Evolutionary conservation across 2,329 filamentous ascomycete species (phyloP).

Genomic region (Aspergillus ochraceus): DNA sequence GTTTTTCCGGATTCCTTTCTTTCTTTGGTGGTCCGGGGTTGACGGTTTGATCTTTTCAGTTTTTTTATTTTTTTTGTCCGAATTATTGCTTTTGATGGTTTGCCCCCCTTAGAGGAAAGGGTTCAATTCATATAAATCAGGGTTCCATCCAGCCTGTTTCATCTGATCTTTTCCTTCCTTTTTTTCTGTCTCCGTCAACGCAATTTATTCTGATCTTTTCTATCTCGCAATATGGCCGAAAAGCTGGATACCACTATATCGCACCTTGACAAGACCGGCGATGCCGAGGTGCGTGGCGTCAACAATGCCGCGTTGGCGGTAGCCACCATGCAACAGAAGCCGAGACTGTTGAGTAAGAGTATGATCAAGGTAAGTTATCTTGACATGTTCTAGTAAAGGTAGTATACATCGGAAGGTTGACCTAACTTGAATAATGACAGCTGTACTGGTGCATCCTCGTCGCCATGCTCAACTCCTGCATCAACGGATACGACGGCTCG

Average conservation of each 20-base stretch:
- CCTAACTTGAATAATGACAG: conserved; percentile 18
- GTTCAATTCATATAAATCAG: neutral
- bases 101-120: no score
- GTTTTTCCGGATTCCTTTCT: neutral
- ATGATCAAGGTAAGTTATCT: conserved; percentile 45
- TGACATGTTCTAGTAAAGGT: neutral
- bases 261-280: conserved; percentile 3
- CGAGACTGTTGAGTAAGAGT: conserved; percentile 36
- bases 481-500: conserved; percentile 52
- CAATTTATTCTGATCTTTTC: neutral
- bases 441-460: conserved; percentile 44
- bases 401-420: no score
- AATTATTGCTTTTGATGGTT: no score
- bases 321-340: conserved; percentile 34
- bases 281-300: conserved; percentile 19
- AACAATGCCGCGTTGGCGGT: conserved; percentile 33
- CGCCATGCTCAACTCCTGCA: conserved; percentile 47
- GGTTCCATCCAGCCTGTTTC: neutral
- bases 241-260: neutral
- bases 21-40: neutral
- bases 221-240: neutral
- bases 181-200: neutral
- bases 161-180: neutral
- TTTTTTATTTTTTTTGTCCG: neutral
- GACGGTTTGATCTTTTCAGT: neutral